phyloP scores from a whole-genome alignment of 805 yeast species.

The Nakazawaea holstii region DNA sequence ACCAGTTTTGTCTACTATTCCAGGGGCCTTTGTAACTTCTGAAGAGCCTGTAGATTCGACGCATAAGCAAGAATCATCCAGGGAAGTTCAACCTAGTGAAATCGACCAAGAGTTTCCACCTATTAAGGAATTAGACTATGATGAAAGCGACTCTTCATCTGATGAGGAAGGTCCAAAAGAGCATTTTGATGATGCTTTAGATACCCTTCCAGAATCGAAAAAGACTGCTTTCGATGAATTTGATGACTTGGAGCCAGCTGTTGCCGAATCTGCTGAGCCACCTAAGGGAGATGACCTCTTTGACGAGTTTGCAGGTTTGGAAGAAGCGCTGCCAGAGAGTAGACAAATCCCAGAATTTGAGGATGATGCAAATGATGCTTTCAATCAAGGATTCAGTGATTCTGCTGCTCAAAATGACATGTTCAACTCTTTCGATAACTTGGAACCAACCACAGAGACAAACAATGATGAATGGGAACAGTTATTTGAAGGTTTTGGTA shows the following conservation, averaged over 20 bases:
- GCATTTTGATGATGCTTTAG: conserved; percentile 11
- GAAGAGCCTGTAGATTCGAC: not conserved
- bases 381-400: conserved; percentile 21
- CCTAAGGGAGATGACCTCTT: conserved; percentile 18
- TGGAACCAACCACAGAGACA: conserved; percentile 33
- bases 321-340: conserved; percentile 22
- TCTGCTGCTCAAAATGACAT: conserved; percentile 5
- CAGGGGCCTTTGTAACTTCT: conserved; percentile 5
- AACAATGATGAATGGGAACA: conserved; percentile 88
- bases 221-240: conserved; percentile 1
- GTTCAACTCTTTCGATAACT: conserved; percentile 30
- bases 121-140: conserved; percentile 47
- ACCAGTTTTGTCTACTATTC: conserved; percentile 1
- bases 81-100: not conserved
- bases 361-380: conserved; percentile 28
- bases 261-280: conserved; percentile 3
- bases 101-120: conserved; percentile 53
- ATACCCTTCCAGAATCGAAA: not conserved
- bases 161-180: conserved; percentile 17
- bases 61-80: not conserved
- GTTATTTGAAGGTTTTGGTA: conserved; percentile 84
- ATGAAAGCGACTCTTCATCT: conserved; percentile 45
- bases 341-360: not conserved
- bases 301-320: conserved; percentile 28
- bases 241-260: conserved; percentile 11